These are phyloP conservation scores for Talaromyces verruculosus DNA, from an alignment of 2,329 filamentous ascomycete species.

Conservation along the genomic window DNA sequence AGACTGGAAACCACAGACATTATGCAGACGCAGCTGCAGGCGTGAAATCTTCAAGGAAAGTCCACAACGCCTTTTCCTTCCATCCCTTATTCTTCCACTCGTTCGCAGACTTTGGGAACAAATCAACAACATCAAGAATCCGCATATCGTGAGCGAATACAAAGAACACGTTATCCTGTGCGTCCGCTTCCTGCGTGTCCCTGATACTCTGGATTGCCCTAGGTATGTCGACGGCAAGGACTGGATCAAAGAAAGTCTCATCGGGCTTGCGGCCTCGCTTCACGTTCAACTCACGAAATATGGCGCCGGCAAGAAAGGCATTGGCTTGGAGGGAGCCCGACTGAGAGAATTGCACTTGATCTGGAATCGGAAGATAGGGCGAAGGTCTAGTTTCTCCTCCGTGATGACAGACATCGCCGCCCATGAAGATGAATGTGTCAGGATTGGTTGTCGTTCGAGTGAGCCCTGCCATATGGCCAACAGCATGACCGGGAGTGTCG, in stretches of 20 bases:
- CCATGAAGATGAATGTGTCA: constrained; percentile 51
- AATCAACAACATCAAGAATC: constrained; percentile 27
- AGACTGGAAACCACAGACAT: not conserved
- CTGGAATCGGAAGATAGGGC: constrained; percentile 41
- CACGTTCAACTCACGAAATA: constrained; percentile 8
- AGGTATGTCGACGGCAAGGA: constrained; percentile 11
- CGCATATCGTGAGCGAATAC: constrained; percentile 33
- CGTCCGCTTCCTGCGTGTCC: constrained; percentile 27
- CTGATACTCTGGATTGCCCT: constrained; percentile 10
- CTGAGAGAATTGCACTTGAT: not conserved
- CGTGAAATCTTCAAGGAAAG: constrained; percentile 6
- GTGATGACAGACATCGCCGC: constrained; percentile 52
- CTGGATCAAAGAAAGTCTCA: constrained; percentile 14
- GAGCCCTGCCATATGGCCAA: constrained; percentile 31
- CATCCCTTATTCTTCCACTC: constrained; percentile 15
- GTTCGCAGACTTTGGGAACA: constrained; percentile 28
- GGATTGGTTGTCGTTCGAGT: constrained; percentile 27
- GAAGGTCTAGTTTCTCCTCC: constrained; percentile 49
- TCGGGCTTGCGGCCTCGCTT: constrained; percentile 3
- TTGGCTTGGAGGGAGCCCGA: not conserved
- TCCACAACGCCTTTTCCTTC: constrained; percentile 12
- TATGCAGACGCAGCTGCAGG: not conserved
- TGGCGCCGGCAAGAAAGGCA: not conserved
- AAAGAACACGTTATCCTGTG: constrained; percentile 31
- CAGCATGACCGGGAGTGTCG: constrained; percentile 29